Evolutionary conservation across 495 filamentous ascomycete genomes (phyloP).

Genomic region (Hypoxylon cercidicola): DNA sequence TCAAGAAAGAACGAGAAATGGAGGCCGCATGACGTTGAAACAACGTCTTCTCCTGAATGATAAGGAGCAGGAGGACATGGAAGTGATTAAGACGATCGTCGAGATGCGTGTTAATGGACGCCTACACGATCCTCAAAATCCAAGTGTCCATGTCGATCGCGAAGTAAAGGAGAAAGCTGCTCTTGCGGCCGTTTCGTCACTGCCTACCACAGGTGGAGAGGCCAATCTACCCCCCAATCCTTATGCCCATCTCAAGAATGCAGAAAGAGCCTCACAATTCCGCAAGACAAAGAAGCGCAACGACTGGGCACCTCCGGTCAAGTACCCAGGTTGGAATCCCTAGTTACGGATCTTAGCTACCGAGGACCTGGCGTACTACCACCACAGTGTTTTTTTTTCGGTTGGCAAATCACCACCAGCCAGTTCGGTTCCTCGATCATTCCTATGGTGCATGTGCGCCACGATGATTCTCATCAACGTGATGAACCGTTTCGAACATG

Average conservation of each 20-base stretch:
- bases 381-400: background rate
- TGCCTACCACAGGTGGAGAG: conserved; percentile 43
- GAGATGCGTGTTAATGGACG: conserved; percentile 46
- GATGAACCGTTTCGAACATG: conserved; percentile 26
- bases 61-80: conserved; percentile 66
- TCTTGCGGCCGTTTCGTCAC: conserved; percentile 32
- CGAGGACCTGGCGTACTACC: conserved; percentile 28
- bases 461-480: conserved; percentile 42
- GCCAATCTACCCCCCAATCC: conserved; percentile 47
- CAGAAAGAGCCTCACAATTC: conserved; percentile 19
- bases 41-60: conserved; percentile 66
- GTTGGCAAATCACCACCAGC: background rate
- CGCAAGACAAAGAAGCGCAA: conserved; percentile 37
- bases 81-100: conserved; percentile 62
- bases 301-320: conserved; percentile 23
- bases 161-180: conserved; percentile 29
- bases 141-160: conserved; percentile 21
- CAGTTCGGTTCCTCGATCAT: no score
- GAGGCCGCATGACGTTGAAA: conserved; percentile 64
- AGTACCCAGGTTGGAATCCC: conserved; percentile 24
- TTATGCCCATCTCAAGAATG: conserved; percentile 41
- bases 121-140: conserved; percentile 40
- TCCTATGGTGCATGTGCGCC: conserved; percentile 18
- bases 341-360: conserved; percentile 10
- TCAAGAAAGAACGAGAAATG: conserved; percentile 62